Conservation (phyloP, 345 rosid genomes). For the Gynandropsis gynandra region DNA sequence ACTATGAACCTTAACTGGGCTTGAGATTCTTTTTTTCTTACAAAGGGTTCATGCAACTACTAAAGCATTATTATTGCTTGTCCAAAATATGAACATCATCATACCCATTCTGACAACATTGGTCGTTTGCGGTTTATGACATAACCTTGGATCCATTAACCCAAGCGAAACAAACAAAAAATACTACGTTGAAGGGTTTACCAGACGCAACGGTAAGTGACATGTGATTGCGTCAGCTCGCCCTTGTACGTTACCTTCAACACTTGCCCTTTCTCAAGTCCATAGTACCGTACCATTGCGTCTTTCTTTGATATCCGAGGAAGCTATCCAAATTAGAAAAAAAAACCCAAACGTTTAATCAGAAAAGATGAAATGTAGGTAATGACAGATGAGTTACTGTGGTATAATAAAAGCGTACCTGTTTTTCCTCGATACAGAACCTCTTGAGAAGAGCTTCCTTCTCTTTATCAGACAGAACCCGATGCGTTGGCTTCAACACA, state of each 20-base stretch:
- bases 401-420: constrained; percentile 33
- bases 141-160: no score
- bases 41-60: no score
- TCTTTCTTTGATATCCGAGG: constrained; percentile 51
- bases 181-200: no score
- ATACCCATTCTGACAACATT: no score
- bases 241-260: constrained; percentile 46
- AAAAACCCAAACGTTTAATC: no score
- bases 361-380: no score
- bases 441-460: constrained; percentile 54
- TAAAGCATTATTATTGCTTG: no score
- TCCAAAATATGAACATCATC: no score
- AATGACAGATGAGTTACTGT: no score
- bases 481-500: constrained; percentile 63
- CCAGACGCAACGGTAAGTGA: constrained; percentile 49
- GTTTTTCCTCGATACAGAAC: constrained; percentile 71
- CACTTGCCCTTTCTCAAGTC: constrained; percentile 67
- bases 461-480: constrained; percentile 50
- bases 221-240: constrained; percentile 35
- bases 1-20: no score
- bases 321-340: constrained; percentile 31
- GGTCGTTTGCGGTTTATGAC: constrained; percentile 7
- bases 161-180: no score
- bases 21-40: no score
- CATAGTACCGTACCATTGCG: constrained; percentile 51